Percentiles rank a stretch among this genome's conserved stretches.
phyloP scores from a whole-genome alignment of 2,329 filamentous ascomycete species.

The Thielaviopsis ethacetica region DNA sequence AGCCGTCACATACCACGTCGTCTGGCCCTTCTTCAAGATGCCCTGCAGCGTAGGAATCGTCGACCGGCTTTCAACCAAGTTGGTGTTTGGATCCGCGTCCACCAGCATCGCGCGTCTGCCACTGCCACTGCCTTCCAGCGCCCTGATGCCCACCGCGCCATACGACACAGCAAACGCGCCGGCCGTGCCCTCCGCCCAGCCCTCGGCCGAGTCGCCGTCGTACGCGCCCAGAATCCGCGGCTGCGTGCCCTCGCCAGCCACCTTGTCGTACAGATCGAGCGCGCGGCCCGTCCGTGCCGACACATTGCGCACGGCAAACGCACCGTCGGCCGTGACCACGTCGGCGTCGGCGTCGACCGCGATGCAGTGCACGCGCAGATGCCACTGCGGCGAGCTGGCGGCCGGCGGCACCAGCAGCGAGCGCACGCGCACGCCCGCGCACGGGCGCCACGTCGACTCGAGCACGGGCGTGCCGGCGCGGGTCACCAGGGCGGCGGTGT shows the following conservation, averaged over 20 bases:
- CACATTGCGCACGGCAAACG: constrained; percentile 51
- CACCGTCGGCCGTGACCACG: constrained; percentile 48
- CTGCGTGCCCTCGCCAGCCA: constrained; percentile 31
- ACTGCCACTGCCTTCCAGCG: constrained; percentile 26
- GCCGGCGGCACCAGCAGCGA: constrained; percentile 50
- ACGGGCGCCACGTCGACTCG: constrained; percentile 55
- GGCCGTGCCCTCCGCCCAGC: constrained; percentile 30
- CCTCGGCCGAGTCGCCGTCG: constrained; percentile 36
- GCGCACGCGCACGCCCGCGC: constrained; percentile 47
- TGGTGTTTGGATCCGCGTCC: constrained; percentile 65
- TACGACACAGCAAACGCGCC: constrained; percentile 41
- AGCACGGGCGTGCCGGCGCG: constrained; percentile 41
- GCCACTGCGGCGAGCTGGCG: constrained; percentile 47
- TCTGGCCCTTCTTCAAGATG: constrained; percentile 39
- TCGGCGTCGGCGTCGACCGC: constrained; percentile 43
- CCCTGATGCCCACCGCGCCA: constrained; percentile 42
- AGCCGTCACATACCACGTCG: constrained; percentile 51
- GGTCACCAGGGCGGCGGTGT: constrained; percentile 44
- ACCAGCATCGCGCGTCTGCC: constrained; percentile 46
- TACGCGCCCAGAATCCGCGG: constrained; percentile 45
- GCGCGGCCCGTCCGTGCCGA: constrained; percentile 30
- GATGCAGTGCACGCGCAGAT: constrained; percentile 48
- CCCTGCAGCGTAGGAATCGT: constrained; percentile 53
- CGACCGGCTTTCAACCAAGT: constrained; percentile 55
- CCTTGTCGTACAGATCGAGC: constrained; percentile 31